Evolutionary conservation across 352 stramenopile genomes (phyloP), one percentile per base, ranked within the genome.

Genomic region (Pythium plurisporium): DNA sequence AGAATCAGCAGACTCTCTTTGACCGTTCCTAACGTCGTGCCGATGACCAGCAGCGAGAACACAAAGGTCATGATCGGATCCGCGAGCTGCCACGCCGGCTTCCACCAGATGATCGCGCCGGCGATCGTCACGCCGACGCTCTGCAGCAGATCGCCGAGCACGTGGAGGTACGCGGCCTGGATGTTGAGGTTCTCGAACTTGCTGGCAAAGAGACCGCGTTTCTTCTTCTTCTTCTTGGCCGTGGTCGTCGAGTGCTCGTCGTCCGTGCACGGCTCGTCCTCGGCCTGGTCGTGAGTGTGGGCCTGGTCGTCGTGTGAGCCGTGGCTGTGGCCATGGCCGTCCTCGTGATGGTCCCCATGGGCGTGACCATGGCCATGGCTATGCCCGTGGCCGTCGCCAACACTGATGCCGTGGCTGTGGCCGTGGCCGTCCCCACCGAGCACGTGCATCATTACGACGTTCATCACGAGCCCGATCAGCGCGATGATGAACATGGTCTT

Each of bases 21-120:
- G 55, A 99, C 70, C 41, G 99, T 89, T 44, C 84, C 85, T 17
- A 94, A 70, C 0, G 96, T 99, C 22, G 95, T 98, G 25, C 75
- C 95, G 6, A 98, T 82, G 22, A 99, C 95, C 23, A 99, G 48
- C 31, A 96, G 72, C 19, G 91, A 97, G 71, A 99, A 99, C 19
- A 99, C 53, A 9, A 99, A 72, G 11, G 97, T 99, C 31, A 87
- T 95, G 55, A 99, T 96, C 15, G 96, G 97, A 70, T 99, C 97
- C 0, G 94, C 83, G 40, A 98, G 79, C 63, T 98, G 79, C 94
- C 95, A 99, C 37, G 77, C 67, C 10, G 95, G 95, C 45, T 98
- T 96, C 65, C 87, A 97, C 95, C 95, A 99, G 72, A 99, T 99
- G 30, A 99, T 59, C 17, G 90, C 73, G 12, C 95, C 97, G 6